Evolutionary conservation across 2,329 filamentous ascomycete genomes (phyloP).

Genomic region (Chalara sp.): DNA sequence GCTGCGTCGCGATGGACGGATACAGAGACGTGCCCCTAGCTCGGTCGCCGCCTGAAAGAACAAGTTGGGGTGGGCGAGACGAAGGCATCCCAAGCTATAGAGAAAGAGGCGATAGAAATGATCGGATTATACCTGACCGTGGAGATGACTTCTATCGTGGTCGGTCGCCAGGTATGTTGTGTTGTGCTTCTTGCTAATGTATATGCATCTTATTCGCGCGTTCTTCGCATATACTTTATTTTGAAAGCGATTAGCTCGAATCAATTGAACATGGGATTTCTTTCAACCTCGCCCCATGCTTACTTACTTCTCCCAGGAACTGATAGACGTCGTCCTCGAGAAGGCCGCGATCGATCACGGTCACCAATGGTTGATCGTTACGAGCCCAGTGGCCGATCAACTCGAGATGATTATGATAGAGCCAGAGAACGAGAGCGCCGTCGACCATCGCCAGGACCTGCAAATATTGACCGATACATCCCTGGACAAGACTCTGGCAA

Average conservation of each 20-base stretch:
- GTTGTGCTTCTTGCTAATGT: not conserved
- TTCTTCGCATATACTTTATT: no score
- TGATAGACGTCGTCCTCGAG: slow-evolving; percentile 45
- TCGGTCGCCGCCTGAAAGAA: slow-evolving; percentile 27
- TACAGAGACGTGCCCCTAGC: slow-evolving; percentile 26
- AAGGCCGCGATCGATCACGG: slow-evolving; percentile 56
- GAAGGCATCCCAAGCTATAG: slow-evolving; percentile 16
- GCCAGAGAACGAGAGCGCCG: slow-evolving; percentile 51
- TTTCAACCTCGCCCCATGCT: not conserved
- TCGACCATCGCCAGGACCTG: slow-evolving; percentile 50
- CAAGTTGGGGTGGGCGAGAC: slow-evolving; percentile 27
- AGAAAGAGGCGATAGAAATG: slow-evolving; percentile 4
- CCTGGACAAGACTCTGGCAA: slow-evolving; percentile 59
- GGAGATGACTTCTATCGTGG: slow-evolving; percentile 56
- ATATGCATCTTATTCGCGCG: no score
- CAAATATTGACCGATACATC: slow-evolving; percentile 79
- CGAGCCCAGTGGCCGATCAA: slow-evolving; percentile 55
- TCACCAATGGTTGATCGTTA: slow-evolving; percentile 71
- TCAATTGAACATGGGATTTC: no score
- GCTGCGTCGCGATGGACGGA: slow-evolving; percentile 11
- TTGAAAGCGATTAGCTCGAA: no score
- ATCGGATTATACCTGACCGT: slow-evolving; percentile 14
- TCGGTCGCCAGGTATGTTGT: slow-evolving; percentile 62
- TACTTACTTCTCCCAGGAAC: slow-evolving; percentile 35
- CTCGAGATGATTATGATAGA: slow-evolving; percentile 59